Evolutionary conservation across 148 eudicot species (phyloP).

Genomic region (Heliamphora exappendiculata): DNA sequence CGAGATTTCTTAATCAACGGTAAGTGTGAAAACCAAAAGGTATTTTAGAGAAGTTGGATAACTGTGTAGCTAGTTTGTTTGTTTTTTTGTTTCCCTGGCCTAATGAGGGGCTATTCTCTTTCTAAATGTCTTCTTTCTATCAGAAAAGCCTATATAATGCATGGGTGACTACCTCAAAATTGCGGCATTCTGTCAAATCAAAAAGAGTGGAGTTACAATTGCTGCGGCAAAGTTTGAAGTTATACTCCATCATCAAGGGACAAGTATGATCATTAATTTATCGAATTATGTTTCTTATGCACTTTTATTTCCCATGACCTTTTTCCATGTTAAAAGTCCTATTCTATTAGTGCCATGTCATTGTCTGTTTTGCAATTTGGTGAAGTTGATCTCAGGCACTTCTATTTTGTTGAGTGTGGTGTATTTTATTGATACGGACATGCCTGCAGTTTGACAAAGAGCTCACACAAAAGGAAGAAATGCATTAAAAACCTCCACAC

Average conservation of each 20-base stretch:
- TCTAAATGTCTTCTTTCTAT: conserved; percentile 21
- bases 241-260: conserved; percentile 49
- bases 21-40: no score
- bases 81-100: no score
- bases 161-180: conserved; percentile 52
- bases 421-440: not conserved
- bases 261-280: conserved; percentile 46
- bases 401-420: not conserved
- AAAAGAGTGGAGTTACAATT: conserved; percentile 55
- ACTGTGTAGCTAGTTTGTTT: no score
- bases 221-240: conserved; percentile 58
- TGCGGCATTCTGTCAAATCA: conserved; percentile 42
- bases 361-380: not conserved
- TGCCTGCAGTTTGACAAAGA: not conserved
- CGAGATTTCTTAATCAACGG: no score
- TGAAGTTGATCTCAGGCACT: not conserved
- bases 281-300: not conserved
- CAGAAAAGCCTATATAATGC: conserved; percentile 76
- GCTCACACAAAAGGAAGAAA: no score
- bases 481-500: no score
- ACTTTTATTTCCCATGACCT: no score
- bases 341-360: not conserved
- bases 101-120: conserved; percentile 2
- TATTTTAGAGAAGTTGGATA: no score
- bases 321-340: not conserved